Evolutionary conservation across 768 basidiomycete genomes (phyloP), one percentile per base, ranked within the genome.

Genomic region (Tricholoma hemisulphureum): DNA sequence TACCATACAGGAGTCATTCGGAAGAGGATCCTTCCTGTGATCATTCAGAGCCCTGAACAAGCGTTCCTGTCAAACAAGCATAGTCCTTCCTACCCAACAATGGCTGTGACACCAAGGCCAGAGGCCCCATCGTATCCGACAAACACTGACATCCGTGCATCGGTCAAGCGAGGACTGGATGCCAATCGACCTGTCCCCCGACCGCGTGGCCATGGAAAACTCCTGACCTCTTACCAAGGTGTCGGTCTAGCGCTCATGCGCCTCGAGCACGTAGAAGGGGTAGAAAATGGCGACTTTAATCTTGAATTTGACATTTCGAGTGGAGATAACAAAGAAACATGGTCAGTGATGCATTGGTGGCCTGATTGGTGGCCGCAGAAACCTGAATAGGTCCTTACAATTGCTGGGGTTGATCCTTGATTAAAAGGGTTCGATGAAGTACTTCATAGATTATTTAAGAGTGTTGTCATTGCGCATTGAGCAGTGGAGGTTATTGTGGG

Each of bases 1-100:
- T 96, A 96, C 71, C 94, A 98, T 70, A 98, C 90, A 6, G 97
- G 97, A 10, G 80, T 89, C 24, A 77, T 97, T 41, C 81, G 97
- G 60, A 98, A 98, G 71, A 85, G 97, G 11, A 90, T 95, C 29
- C 74, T 94, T 10, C 95, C 95, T 2, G 83, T 98, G n/a, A 62
- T 76, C 2, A 74, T 95, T 29, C 77, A 83, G 59, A 61, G 75
- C 46, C 62, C 70, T 48, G 65, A 70, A 23, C 67, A 77, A 56
- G 56, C 64, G 79, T 77, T 37, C 61, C 34, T 39, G 31, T 16
- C 51, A 58, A 20, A 54, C 37, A 21, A 39, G 31, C 53, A 34
- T 50, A n/a, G 18, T 21, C 53, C 46, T 39, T 53, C 39, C 53
- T 66, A 63, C 53, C 63, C 58, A 16, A 18, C 55, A n/a, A 35